Evolutionary conservation across 768 basidiomycete species (phyloP).

Genomic region (Boletellus ananas): DNA sequence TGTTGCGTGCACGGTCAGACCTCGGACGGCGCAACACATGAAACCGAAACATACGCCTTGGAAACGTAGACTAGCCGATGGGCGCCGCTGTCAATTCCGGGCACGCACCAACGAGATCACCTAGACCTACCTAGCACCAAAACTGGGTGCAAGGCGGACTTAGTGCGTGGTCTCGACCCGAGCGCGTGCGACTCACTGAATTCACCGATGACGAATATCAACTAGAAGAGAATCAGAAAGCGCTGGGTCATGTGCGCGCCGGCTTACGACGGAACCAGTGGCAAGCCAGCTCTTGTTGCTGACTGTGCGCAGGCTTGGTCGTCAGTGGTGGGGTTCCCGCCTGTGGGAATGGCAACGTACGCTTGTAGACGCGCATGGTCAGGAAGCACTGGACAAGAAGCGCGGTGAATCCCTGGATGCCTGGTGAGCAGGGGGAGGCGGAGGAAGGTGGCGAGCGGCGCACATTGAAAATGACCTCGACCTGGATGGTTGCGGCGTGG

Average conservation of each 20-base stretch:
- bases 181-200: constrained; percentile 30
- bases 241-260: not conserved
- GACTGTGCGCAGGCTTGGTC: constrained; percentile 31
- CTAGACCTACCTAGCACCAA: constrained; percentile 34
- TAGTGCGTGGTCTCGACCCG: not conserved
- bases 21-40: not conserved
- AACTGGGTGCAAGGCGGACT: constrained; percentile 18
- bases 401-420: constrained; percentile 41
- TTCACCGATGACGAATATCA: constrained; percentile 39
- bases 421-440: not conserved
- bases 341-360: constrained; percentile 28
- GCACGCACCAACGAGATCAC: not conserved
- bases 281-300: constrained; percentile 47
- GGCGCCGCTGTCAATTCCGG: constrained; percentile 2
- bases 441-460: not conserved
- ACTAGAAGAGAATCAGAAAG: constrained; percentile 8
- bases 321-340: not conserved
- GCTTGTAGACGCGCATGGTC: constrained; percentile 47
- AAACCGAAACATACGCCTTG: constrained; percentile 32
- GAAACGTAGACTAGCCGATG: constrained; percentile 32
- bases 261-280: constrained; percentile 34
- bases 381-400: constrained; percentile 59
- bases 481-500: constrained; percentile 23
- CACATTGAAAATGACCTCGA: constrained; percentile 54
- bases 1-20: constrained; percentile 21